Conservation (phyloP, 2,329 filamentous ascomycete genomes). For the Trichophyton mentagrophytes region DNA sequence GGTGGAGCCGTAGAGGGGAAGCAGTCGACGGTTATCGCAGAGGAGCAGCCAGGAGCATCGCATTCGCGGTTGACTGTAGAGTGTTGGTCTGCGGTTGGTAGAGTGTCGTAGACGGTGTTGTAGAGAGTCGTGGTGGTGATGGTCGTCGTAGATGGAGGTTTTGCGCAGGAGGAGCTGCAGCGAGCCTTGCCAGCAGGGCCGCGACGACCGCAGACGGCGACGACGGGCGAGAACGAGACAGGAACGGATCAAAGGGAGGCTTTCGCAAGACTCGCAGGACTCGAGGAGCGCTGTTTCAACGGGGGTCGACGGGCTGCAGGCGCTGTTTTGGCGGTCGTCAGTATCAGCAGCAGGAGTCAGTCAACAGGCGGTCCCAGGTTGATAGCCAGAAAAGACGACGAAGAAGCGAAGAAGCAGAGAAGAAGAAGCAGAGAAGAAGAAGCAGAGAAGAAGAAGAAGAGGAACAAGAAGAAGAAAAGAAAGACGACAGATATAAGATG, state of each 20-base stretch:
- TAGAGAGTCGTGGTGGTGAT: neutral
- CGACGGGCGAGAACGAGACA: neutral
- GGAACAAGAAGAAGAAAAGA: neutral
- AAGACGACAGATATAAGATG: too few species aligned
- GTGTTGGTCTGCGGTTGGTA: neutral
- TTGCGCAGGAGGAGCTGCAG: neutral
- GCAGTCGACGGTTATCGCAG: neutral
- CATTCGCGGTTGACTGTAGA: neutral
- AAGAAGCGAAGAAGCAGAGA: neutral
- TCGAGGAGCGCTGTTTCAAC: neutral
- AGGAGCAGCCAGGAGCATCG: neutral
- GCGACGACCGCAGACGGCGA: too few species aligned
- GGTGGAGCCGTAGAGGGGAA: constrained; percentile 1
- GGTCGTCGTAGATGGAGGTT: neutral
- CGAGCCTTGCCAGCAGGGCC: neutral
- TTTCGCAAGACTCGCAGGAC: neutral
- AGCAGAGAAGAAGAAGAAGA: neutral
- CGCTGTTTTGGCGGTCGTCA: neutral
- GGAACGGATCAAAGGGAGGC: neutral
- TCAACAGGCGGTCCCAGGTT: too few species aligned
- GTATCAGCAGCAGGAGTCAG: neutral
- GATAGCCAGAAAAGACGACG: neutral
- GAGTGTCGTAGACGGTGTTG: too few species aligned
- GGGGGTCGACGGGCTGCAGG: neutral
- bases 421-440: neutral